Evolutionary conservation across 257 asterid species (phyloP).

Genomic region (Paraleonurus japonicus): DNA sequence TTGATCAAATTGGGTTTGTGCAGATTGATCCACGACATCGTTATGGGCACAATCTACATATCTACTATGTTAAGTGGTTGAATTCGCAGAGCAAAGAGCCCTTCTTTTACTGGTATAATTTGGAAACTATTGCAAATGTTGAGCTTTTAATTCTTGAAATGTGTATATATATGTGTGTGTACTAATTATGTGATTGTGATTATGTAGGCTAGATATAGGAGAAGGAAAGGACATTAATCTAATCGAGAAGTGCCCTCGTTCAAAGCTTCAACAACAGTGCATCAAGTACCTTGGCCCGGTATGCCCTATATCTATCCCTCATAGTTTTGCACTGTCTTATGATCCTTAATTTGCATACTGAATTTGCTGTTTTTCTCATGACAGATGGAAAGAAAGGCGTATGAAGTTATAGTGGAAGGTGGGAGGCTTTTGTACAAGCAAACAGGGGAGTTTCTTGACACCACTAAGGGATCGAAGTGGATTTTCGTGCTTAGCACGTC

Average conservation of each 20-base stretch:
- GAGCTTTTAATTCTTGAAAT: neutral
- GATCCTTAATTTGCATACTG: neutral
- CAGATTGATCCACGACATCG: slow-evolving; percentile 75
- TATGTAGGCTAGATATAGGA: slow-evolving; percentile 60
- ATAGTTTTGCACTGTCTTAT: no score
- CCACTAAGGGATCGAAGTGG: slow-evolving; percentile 50
- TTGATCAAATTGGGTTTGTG: slow-evolving; percentile 6
- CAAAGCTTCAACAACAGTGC: slow-evolving; percentile 70
- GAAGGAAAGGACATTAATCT: slow-evolving; percentile 67
- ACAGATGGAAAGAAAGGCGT: slow-evolving; percentile 60
- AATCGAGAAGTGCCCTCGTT: slow-evolving; percentile 55
- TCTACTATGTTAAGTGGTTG: slow-evolving; percentile 62
- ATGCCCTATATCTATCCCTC: slow-evolving; percentile 11
- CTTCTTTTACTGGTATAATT: slow-evolving; percentile 53
- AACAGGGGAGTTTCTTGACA: slow-evolving; percentile 47
- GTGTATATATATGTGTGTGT: neutral
- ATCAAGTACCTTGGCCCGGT: slow-evolving; percentile 74
- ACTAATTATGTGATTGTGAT: slow-evolving; percentile 1
- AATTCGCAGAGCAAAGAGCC: slow-evolving; percentile 60
- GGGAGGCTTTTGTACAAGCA: slow-evolving; percentile 57
- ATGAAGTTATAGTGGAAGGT: slow-evolving; percentile 44
- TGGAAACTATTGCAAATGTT: neutral
- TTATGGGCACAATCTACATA: slow-evolving; percentile 68
- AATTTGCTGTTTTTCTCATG: neutral
- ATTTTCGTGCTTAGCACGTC: slow-evolving; percentile 65